Evolutionary conservation across 1,284 basidiomycete genomes (phyloP).

Genomic region (Sanghuangporus sanghuang): DNA sequence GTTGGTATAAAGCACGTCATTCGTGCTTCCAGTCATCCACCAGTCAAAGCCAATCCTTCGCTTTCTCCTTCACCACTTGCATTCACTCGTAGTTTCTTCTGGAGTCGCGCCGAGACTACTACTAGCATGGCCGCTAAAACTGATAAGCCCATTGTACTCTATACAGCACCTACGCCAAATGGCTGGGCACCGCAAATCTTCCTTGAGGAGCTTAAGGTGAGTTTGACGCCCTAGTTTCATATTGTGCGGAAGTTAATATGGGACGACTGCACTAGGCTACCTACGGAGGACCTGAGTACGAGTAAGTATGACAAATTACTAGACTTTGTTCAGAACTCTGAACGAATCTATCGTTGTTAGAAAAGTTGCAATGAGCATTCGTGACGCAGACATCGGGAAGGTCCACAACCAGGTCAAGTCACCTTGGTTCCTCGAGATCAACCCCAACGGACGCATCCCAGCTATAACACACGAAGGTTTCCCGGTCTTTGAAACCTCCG

Average conservation of each 20-base stretch:
- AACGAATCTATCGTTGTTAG: slow-evolving; percentile 31
- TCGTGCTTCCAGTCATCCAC: background rate
- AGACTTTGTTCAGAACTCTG: slow-evolving; percentile 19
- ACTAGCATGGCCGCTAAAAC: background rate
- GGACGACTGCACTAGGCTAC: slow-evolving; percentile 26
- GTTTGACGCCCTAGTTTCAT: background rate
- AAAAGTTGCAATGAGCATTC: slow-evolving; percentile 26
- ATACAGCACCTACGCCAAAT: slow-evolving; percentile 12
- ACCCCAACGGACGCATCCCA: slow-evolving; percentile 60
- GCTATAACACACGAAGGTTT: slow-evolving; percentile 41
- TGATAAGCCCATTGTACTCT: slow-evolving; percentile 3
- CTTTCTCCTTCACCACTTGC: background rate
- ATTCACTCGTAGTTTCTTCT: background rate
- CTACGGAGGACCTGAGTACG: slow-evolving; percentile 38
- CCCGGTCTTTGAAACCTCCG: slow-evolving; percentile 50
- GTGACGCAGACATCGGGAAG: slow-evolving; percentile 28
- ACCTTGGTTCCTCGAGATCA: slow-evolving; percentile 50
- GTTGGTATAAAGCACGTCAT: background rate
- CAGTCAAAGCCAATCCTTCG: background rate
- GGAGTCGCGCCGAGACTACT: background rate
- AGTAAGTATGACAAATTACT: slow-evolving; percentile 20
- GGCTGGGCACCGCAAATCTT: slow-evolving; percentile 28
- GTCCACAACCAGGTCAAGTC: slow-evolving; percentile 43
- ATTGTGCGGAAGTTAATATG: slow-evolving; percentile 14
- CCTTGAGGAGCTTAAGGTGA: slow-evolving; percentile 38